Evolutionary conservation across 306 rosid genomes (phyloP), one percentile per base, ranked within the genome.

Genomic region (Hylodesmum podocarpum): DNA sequence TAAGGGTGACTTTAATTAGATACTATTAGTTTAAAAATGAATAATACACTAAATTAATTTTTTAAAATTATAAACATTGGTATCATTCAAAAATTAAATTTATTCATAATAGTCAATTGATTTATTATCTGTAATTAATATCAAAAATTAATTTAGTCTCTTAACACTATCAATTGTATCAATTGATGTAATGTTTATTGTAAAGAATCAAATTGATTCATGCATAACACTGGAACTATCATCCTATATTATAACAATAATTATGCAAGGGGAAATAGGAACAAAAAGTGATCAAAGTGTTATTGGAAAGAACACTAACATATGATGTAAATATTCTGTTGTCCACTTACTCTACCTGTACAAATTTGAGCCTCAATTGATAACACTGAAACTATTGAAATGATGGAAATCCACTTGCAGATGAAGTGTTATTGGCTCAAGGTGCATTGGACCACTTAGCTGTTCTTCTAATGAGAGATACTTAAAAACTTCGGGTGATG

Each of bases 401-500:
- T 83, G 82, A 73, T 74, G 41, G 31, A 81, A 62, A 49, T 72
- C 80, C 83, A 83, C 82, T 81, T 76, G 55, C 19, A 22, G 28
- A 39, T 44, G 65, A 86, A 34, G 25, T 27, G 63, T 25, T 57
- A 57, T 75, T 78, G 86, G 89, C 66, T 78, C 61, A 34, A 83
- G 84, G 84, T 85, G 83, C 83, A 33, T 55, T 61, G 33, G 75
- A 77, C 88, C 88, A 87, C 90, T 87, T 41, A n/a, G 75, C 83
- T 76, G 67, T 79, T 77, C 66, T 80, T 82, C 28, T 70, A 22
- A 78, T 78, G 75, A 88, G 76, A 82, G 80, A n/a, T n/a, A n/a
- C n/a, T n/a, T 24, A 55, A 55, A 78, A 82, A 66, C 68, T 85
- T 82, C 75, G 61, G 64, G 73, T 41, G 43, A 78, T 62, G 86